A percentile compares a stretch with the other conserved stretches of the same genome.
Evolutionary conservation across 345 rosid genomes (phyloP).

Genomic region (Eucalyptus shirleyi): DNA sequence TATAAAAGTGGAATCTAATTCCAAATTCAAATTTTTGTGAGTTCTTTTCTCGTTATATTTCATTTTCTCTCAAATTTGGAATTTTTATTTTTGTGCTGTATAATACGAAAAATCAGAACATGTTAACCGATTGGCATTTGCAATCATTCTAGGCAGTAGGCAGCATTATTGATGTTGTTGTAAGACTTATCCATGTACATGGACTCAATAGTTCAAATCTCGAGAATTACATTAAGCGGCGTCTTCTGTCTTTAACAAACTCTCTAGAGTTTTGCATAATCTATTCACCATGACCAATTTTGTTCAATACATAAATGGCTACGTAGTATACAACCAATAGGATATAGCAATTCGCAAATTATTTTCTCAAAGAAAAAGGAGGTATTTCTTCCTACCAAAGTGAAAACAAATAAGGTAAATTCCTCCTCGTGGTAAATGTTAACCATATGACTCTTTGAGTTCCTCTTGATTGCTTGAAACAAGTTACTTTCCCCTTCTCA

Average conservation of each 20-base stretch:
- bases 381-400: not conserved
- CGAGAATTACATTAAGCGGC: not conserved
- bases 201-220: not conserved
- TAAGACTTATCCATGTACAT: not conserved
- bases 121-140: not conserved
- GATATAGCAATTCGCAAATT: not conserved
- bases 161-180: not conserved
- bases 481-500: not conserved
- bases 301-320: not conserved
- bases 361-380: not conserved
- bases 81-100: not conserved
- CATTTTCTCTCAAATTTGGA: not conserved
- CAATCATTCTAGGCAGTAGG: not conserved
- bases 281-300: not conserved
- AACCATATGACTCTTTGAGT: not conserved
- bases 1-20: not conserved
- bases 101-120: not conserved
- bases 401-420: not conserved
- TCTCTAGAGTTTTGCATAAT: not conserved
- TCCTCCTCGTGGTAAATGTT: not conserved
- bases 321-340: not conserved
- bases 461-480: not conserved
- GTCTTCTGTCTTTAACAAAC: not conserved
- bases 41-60: not conserved
- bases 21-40: not conserved